These are phyloP conservation scores for Phlebiopsis flavidoalba DNA, from an alignment of 768 basidiomycete genomes.

Conservation along the genomic window DNA sequence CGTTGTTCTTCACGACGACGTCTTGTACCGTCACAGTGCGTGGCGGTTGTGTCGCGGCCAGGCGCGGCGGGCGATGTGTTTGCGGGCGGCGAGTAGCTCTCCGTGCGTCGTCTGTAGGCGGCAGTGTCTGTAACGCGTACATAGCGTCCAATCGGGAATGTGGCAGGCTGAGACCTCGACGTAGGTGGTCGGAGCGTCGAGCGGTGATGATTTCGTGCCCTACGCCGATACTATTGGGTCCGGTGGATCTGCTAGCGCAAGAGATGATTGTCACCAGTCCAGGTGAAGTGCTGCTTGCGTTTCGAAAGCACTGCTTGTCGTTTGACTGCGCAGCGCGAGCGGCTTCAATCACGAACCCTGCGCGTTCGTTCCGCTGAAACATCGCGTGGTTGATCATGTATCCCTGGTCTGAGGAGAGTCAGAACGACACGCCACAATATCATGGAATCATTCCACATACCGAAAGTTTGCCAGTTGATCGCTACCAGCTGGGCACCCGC, in stretches of 20 bases:
- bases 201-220: conserved; percentile 58
- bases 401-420: conserved; percentile 61
- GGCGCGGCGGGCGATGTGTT: conserved; percentile 14
- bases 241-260: conserved; percentile 86
- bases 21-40: conserved; percentile 51
- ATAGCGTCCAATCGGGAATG: conserved; percentile 64
- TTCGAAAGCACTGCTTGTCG: conserved; percentile 53
- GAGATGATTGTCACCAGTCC: conserved; percentile 76
- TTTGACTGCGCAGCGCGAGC: conserved; percentile 68
- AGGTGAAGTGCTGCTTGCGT: conserved; percentile 55
- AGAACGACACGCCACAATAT: not conserved
- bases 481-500: conserved; percentile 88
- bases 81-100: conserved; percentile 15
- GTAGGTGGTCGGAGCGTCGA: conserved; percentile 62
- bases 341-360: conserved; percentile 84
- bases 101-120: conserved; percentile 9
- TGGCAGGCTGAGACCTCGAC: conserved; percentile 80
- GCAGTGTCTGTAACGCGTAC: conserved; percentile 25
- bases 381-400: conserved; percentile 93
- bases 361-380: conserved; percentile 88
- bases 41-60: conserved; percentile 29
- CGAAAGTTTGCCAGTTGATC: conserved; percentile 96
- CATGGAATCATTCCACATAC: conserved; percentile 37
- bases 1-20: conserved; percentile 75
- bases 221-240: conserved; percentile 53